Percentiles rank a stretch among this genome's conserved stretches.
Conservation (phyloP, 2,329 filamentous ascomycete genomes). For the Cordyceps sp. region DNA sequence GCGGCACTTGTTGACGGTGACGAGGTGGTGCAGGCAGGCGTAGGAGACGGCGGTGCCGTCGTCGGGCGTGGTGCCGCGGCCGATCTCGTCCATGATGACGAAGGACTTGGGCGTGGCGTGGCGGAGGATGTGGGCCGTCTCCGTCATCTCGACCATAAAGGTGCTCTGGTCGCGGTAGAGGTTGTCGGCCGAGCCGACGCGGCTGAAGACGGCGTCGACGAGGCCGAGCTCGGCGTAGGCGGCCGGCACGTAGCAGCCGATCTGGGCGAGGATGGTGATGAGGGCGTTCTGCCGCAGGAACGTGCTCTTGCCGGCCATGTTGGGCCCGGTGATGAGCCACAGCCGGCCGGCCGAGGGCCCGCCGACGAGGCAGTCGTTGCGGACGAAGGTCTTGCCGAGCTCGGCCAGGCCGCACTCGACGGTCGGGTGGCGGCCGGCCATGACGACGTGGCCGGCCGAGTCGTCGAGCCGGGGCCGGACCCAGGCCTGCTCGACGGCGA, state of each 20-base stretch:
- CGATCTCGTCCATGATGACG: slow-evolving; percentile 97
- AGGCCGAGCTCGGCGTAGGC: slow-evolving; percentile 72
- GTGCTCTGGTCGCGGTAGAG: slow-evolving; percentile 91
- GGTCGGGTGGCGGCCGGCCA: slow-evolving; percentile 80
- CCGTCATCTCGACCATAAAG: slow-evolving; percentile 99
- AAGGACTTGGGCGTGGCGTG: slow-evolving; percentile 72
- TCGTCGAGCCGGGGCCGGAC: slow-evolving; percentile 57
- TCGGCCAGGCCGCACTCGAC: slow-evolving; percentile 70
- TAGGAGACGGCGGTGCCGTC: slow-evolving; percentile 84
- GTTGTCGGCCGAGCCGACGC: slow-evolving; percentile 87
- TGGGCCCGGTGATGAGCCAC: slow-evolving; percentile 66
- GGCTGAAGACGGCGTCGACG: slow-evolving; percentile 91
- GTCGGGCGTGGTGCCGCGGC: slow-evolving; percentile 81
- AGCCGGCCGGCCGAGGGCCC: slow-evolving; percentile 44
- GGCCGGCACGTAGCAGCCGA: slow-evolving; percentile 84
- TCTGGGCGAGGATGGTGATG: slow-evolving; percentile 83
- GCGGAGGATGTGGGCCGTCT: slow-evolving; percentile 80
- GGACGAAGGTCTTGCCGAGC: slow-evolving; percentile 66
- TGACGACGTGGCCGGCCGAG: slow-evolving; percentile 51
- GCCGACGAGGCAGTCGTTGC: slow-evolving; percentile 77
- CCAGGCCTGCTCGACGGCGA: slow-evolving; percentile 60
- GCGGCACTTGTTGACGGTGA: slow-evolving; percentile 59
- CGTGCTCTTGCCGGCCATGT: slow-evolving; percentile 96
- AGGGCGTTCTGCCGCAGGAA: slow-evolving; percentile 92
- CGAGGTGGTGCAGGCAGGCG: slow-evolving; percentile 73